A percentile compares a stretch with the other conserved stretches of the same genome.
Conservation (phyloP, 2,329 filamentous ascomycete species). For the Coniochaeta prunicola region DNA sequence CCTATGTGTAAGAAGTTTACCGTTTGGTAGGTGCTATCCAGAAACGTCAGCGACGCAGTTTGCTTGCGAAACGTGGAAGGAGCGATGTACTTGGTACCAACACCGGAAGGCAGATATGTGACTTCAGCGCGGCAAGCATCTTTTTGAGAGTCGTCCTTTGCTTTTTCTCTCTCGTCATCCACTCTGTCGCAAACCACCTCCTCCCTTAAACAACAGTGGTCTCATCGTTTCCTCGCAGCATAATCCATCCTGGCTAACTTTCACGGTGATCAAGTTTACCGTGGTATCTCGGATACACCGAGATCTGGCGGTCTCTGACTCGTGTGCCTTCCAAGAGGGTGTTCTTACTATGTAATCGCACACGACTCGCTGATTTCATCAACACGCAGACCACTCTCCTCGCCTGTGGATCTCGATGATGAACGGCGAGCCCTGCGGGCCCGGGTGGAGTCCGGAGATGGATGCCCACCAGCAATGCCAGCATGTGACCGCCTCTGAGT, state of each 20-base stretch:
- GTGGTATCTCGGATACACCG: background rate
- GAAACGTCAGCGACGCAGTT: background rate
- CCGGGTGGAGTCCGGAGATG: background rate
- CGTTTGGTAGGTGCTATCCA: background rate
- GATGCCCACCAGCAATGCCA: background rate
- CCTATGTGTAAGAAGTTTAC: too few species aligned
- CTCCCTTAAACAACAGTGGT: background rate
- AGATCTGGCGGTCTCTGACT: background rate
- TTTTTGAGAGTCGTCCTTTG: too few species aligned
- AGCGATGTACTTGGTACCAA: background rate
- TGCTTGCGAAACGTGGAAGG: background rate
- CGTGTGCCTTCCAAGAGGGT: background rate
- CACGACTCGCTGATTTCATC: background rate
- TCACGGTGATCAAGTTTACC: background rate
- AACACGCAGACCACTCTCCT: too few species aligned
- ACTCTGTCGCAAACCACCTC: background rate
- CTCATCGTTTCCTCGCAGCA: background rate
- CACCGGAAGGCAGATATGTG: background rate
- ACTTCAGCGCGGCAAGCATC: too few species aligned
- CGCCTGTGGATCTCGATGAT: background rate
- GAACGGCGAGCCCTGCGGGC: background rate
- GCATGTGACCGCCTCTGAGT: background rate
- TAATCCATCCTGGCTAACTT: background rate
- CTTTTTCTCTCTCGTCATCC: background rate
- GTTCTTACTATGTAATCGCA: background rate